A percentile compares a stretch with the other conserved stretches of the same genome.
phyloP scores from a whole-genome alignment of 768 basidiomycete genomes.

The Hemileccinum impolitum region DNA sequence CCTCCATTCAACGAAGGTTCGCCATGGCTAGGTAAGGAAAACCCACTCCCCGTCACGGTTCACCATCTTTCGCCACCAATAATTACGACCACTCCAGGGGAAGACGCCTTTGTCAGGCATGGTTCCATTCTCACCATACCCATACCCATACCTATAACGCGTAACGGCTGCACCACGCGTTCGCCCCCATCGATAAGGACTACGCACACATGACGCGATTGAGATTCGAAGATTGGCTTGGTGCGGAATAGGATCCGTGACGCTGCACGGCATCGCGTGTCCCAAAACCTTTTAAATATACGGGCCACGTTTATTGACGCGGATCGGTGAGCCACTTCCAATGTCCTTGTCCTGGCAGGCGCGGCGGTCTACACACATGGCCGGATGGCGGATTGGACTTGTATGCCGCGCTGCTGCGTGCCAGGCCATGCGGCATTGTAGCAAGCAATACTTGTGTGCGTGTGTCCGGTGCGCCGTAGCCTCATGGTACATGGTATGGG shows the following conservation, averaged over 20 bases:
- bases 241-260: slow-evolving; percentile 7
- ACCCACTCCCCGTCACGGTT: neutral
- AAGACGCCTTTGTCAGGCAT: neutral
- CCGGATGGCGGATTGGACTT: too few species aligned
- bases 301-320: slow-evolving; percentile 21
- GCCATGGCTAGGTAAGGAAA: slow-evolving; percentile 5
- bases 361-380: too few species aligned
- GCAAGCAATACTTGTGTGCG: neutral
- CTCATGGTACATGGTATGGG: slow-evolving; percentile 12
- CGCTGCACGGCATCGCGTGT: slow-evolving; percentile 13
- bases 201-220: slow-evolving; percentile 19
- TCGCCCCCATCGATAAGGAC: slow-evolving; percentile 4
- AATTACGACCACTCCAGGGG: neutral
- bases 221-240: slow-evolving; percentile 15
- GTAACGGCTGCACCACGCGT: neutral
- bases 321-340: slow-evolving; percentile 6
- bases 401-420: neutral
- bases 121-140: neutral
- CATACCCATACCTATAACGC: neutral
- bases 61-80: neutral
- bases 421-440: neutral
- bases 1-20: neutral
- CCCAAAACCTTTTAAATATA: neutral
- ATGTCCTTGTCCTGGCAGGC: too few species aligned
- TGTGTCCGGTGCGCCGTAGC: slow-evolving; percentile 16